Evolutionary conservation across 345 rosid species (phyloP).

Genomic region (Capsella bursapastoris): DNA sequence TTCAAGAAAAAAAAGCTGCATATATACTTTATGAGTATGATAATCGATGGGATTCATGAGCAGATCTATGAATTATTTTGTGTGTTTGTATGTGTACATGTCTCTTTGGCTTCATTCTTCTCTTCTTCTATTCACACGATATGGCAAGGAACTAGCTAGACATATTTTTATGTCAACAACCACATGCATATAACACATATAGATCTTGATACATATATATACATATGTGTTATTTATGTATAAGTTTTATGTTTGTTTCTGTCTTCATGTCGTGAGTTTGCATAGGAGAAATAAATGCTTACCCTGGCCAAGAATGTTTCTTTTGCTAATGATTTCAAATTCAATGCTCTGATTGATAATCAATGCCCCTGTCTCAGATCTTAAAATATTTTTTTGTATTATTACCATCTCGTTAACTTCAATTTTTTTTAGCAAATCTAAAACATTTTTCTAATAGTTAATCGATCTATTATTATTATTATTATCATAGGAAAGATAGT

Average conservation of each 20-base stretch:
- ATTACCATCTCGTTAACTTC: neutral
- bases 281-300: conserved; percentile 55
- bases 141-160: conserved; percentile 3
- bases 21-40: conserved; percentile 30
- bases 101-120: conserved; percentile 45
- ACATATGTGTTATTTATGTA: neutral
- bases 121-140: conserved; percentile 25
- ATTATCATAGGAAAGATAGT: conserved; percentile 79
- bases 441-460: conserved; percentile 14
- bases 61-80: conserved; percentile 29
- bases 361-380: conserved; percentile 27
- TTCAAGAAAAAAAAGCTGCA: conserved; percentile 29
- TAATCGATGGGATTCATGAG: conserved; percentile 32
- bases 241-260: conserved; percentile 34
- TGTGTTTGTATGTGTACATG: conserved; percentile 44
- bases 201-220: neutral
- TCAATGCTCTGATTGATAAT: conserved; percentile 40
- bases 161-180: neutral
- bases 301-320: conserved; percentile 39
- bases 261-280: conserved; percentile 39
- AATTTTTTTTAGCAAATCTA: conserved; percentile 6
- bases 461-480: conserved; percentile 44
- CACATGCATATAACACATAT: neutral
- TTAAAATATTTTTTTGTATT: neutral
- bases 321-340: conserved; percentile 45